These are phyloP conservation scores for Rhizopus stolonifer DNA, from an alignment of 371 early-diverging fungal species.

Conservation along the genomic window DNA sequence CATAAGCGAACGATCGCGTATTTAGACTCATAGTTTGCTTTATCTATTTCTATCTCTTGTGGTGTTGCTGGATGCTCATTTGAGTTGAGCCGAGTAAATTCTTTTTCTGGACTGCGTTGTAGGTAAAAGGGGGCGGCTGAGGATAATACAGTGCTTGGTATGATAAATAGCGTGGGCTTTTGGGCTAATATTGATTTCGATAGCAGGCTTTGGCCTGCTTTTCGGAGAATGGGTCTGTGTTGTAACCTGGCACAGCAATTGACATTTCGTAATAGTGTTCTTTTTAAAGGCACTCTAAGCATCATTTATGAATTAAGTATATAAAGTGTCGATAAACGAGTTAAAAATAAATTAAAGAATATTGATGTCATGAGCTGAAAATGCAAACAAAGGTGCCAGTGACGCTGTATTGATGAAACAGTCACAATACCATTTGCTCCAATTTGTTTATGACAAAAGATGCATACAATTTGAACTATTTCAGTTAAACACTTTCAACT, in stretches of 20 bases:
- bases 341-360: not conserved
- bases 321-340: not conserved
- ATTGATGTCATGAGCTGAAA: not conserved
- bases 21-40: conserved; percentile 10
- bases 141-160: not conserved
- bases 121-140: conserved; percentile 1
- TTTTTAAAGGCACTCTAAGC: conserved; percentile 5
- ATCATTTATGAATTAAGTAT: not conserved
- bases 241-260: not conserved
- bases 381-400: not conserved
- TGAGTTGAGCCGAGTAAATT: conserved; percentile 8
- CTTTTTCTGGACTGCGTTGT: not conserved
- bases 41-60: conserved; percentile 28
- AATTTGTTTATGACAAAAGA: too few relatives aligned
- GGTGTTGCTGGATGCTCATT: conserved; percentile 19
- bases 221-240: not conserved
- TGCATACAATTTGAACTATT: too few relatives aligned
- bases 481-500: too few relatives aligned
- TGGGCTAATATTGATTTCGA: not conserved
- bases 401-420: not conserved
- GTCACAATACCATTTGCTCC: too few relatives aligned
- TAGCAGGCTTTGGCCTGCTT: not conserved
- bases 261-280: not conserved
- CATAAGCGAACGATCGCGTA: conserved; percentile 22
- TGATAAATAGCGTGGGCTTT: not conserved